Evolutionary conservation across 2,329 filamentous ascomycete genomes (phyloP).

Genomic region (Colletotrichum shisoi): DNA sequence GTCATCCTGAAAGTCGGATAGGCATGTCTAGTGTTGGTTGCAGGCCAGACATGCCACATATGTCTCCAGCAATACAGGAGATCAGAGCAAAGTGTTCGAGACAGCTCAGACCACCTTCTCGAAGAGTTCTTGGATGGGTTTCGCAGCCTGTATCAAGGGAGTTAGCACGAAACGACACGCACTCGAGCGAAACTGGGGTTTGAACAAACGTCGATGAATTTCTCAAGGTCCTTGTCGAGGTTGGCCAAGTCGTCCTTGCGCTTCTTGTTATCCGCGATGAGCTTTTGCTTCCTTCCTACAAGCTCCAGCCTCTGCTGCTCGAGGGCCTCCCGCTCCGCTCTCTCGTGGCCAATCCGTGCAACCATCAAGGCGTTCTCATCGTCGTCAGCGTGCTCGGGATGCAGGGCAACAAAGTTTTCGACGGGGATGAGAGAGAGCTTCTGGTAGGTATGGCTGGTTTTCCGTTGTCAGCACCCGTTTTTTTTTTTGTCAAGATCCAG

Average conservation of each 20-base stretch:
- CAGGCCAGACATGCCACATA: not conserved
- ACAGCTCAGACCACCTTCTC: conserved; percentile 69
- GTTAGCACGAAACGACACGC: conserved; percentile 38
- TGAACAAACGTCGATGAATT: conserved; percentile 83
- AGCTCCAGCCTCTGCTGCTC: conserved; percentile 84
- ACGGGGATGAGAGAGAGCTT: conserved; percentile 83
- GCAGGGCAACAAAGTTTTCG: conserved; percentile 79
- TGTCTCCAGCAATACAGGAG: not conserved
- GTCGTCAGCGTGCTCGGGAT: conserved; percentile 76
- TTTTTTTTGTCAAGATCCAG: conserved; percentile 35
- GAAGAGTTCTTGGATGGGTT: conserved; percentile 86
- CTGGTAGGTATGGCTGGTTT: conserved; percentile 79
- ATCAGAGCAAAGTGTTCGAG: not conserved
- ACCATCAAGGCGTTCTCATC: conserved; percentile 86
- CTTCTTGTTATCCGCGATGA: conserved; percentile 80
- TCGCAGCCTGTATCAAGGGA: conserved; percentile 69
- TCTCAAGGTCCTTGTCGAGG: conserved; percentile 89
- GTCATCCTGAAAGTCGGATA: not conserved
- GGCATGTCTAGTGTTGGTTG: not conserved
- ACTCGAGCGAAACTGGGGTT: not conserved
- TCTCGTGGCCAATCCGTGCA: conserved; percentile 89
- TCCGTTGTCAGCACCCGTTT: conserved; percentile 41
- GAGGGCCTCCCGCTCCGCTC: conserved; percentile 80
- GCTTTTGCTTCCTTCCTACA: conserved; percentile 70
- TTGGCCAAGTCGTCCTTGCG: conserved; percentile 92